Conservation (phyloP, 805 yeast species). For the Yarrowia bubula region DNA sequence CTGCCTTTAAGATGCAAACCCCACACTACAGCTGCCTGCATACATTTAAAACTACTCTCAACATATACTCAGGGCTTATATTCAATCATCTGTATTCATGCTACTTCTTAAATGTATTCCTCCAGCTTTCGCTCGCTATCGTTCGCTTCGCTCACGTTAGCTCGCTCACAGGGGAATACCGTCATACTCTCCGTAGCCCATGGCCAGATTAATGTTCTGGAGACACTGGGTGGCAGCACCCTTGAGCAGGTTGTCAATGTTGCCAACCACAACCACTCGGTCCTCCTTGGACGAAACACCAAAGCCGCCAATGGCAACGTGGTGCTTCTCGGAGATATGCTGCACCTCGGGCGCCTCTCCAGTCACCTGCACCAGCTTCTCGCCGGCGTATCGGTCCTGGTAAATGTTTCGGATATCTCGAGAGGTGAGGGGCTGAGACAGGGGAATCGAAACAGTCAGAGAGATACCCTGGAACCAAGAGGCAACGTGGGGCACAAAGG, state of each 20-base stretch:
- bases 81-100: too few species aligned
- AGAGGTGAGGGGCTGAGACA: constrained; percentile 60
- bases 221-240: constrained; percentile 99
- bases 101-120: too few species aligned
- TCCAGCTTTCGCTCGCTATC: too few species aligned
- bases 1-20: too few species aligned
- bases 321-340: constrained; percentile 91
- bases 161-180: constrained; percentile 67
- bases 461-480: constrained; percentile 99
- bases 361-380: constrained; percentile 75
- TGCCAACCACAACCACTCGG: constrained; percentile 91
- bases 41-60: too few species aligned
- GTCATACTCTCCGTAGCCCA: constrained; percentile 89
- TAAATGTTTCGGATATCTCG: constrained; percentile 81
- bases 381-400: constrained; percentile 85
- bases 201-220: constrained; percentile 88
- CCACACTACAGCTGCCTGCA: too few species aligned
- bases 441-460: constrained; percentile 86
- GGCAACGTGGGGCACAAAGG: constrained; percentile 96
- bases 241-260: constrained; percentile 91
- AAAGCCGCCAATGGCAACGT: constrained; percentile 92
- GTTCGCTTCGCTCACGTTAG: too few species aligned
- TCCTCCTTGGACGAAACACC: constrained; percentile 85
- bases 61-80: too few species aligned
- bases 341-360: constrained; percentile 93